phyloP scores from a whole-genome alignment of 345 rosid genomes.

The Melastoma malabathricum region DNA sequence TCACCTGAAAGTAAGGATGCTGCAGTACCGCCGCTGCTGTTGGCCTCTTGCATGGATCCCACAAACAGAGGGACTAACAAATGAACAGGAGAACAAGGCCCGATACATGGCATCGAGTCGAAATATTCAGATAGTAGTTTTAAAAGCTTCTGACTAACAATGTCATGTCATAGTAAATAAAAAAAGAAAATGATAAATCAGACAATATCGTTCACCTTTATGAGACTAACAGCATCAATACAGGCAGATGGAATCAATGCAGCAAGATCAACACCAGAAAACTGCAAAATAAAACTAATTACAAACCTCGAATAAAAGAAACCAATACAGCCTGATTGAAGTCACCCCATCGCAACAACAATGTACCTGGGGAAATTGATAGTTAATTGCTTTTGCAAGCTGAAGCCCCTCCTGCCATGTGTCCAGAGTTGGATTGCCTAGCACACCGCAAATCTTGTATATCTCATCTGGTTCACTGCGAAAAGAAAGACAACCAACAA shows the following conservation, averaged over 20 bases:
- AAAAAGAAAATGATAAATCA: not conserved
- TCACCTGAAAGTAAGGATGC: conserved; percentile 92
- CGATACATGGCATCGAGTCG: not conserved
- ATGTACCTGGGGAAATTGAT: conserved; percentile 64
- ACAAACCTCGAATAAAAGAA: not conserved
- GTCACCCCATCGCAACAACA: not conserved
- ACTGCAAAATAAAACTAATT: conserved; percentile 19
- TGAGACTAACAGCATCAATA: conserved; percentile 52
- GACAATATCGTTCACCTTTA: conserved; percentile 22
- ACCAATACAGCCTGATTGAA: not conserved
- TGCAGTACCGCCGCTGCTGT: conserved; percentile 80
- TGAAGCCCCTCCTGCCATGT: conserved; percentile 82
- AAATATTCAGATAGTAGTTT: not conserved
- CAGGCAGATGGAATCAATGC: conserved; percentile 51
- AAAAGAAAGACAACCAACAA: too few relatives aligned
- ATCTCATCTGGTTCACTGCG: conserved; percentile 94
- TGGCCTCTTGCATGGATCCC: conserved; percentile 92
- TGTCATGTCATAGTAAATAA: not conserved
- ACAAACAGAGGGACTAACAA: conserved; percentile 68
- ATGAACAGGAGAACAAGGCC: conserved; percentile 3
- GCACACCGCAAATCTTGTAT: conserved; percentile 73
- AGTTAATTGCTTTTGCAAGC: conserved; percentile 68
- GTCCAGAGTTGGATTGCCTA: conserved; percentile 69
- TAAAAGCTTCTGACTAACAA: not conserved
- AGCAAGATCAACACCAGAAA: conserved; percentile 39